phyloP scores from a whole-genome alignment of 2,329 filamentous ascomycete genomes.

The Dactylellina leptospora region DNA sequence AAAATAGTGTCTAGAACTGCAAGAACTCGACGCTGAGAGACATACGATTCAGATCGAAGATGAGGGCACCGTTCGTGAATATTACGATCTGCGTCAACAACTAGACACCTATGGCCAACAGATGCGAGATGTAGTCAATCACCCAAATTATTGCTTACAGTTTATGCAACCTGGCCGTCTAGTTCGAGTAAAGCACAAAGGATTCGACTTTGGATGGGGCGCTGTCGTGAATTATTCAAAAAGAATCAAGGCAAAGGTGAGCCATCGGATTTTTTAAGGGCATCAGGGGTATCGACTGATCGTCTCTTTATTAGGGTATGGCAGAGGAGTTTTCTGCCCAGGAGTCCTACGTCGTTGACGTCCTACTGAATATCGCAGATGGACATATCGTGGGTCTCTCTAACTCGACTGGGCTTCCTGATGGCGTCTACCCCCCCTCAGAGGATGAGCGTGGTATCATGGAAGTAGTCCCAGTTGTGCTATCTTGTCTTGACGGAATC shows the following conservation, averaged over 20 bases:
- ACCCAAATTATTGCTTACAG: slow-evolving; percentile 83
- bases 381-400: slow-evolving; percentile 69
- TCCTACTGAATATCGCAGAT: slow-evolving; percentile 73
- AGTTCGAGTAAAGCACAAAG: slow-evolving; percentile 81
- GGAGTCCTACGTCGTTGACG: slow-evolving; percentile 82
- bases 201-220: slow-evolving; percentile 92
- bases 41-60: slow-evolving; percentile 80
- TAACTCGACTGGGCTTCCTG: slow-evolving; percentile 64
- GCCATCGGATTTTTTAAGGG: not conserved
- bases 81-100: slow-evolving; percentile 87
- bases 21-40: slow-evolving; percentile 77
- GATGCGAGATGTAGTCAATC: slow-evolving; percentile 89
- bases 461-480: slow-evolving; percentile 84
- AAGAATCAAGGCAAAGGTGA: slow-evolving; percentile 72
- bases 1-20: slow-evolving; percentile 69
- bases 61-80: slow-evolving; percentile 88
- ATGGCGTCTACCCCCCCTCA: slow-evolving; percentile 64
- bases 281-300: not conserved
- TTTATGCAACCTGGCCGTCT: slow-evolving; percentile 89
- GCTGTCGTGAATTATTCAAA: slow-evolving; percentile 78
- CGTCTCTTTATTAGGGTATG: slow-evolving; percentile 61
- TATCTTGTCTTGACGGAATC: slow-evolving; percentile 85
- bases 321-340: slow-evolving; percentile 76
- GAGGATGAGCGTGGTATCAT: slow-evolving; percentile 74
- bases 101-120: slow-evolving; percentile 84